These are phyloP conservation scores for Plasmodium ovale DNA, from an alignment of 169 alveolate genomes.

Conservation along the genomic window DNA sequence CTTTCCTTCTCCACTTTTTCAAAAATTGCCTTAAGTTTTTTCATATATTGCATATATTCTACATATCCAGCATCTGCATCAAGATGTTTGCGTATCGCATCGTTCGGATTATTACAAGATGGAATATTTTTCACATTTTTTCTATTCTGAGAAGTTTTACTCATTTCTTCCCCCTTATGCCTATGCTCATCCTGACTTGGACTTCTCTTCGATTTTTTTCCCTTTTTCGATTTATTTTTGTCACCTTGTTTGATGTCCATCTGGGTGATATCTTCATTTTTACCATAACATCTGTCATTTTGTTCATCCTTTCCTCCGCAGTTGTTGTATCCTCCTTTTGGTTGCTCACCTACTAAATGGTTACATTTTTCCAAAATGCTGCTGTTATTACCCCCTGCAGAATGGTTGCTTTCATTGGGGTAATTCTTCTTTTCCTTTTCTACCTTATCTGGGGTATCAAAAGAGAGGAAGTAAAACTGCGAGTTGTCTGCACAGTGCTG, in stretches of 20 bases:
- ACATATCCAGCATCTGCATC: not conserved
- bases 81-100: not conserved
- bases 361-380: not conserved
- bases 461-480: slow-evolving; percentile 15
- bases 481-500: not conserved
- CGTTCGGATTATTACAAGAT: not conserved
- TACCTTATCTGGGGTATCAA: not conserved
- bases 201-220: not conserved
- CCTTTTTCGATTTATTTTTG: not conserved
- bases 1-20: slow-evolving; percentile 38
- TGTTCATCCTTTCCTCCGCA: not conserved
- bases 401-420: not conserved
- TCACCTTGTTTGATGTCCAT: not conserved
- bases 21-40: slow-evolving; percentile 28
- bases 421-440: not conserved
- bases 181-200: not conserved
- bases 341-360: not conserved
- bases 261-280: not conserved
- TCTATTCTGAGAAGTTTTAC: not conserved
- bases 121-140: not conserved
- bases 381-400: not conserved
- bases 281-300: not conserved
- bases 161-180: not conserved
- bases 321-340: not conserved
- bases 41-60: slow-evolving; percentile 27